Conservation (phyloP, 2,329 filamentous ascomycete species). For the Alternaria sp. region DNA sequence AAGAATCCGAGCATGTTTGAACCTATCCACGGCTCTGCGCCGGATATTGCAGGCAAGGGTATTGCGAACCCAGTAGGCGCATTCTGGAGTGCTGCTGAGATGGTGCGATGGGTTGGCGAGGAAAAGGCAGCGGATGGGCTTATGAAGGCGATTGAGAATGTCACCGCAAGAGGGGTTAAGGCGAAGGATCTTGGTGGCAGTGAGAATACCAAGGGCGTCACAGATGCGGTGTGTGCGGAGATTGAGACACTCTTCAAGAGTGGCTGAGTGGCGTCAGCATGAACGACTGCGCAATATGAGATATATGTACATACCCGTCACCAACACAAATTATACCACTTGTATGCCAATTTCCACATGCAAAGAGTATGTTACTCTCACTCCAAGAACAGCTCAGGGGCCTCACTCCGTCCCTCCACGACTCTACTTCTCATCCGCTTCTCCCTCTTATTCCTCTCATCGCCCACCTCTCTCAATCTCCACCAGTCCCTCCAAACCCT, state of each 20-base stretch:
- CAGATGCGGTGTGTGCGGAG: conserved; percentile 64
- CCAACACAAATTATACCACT: background rate
- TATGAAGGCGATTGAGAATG: conserved; percentile 68
- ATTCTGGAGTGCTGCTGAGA: conserved; percentile 75
- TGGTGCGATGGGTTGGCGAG: conserved; percentile 71
- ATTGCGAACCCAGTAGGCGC: conserved; percentile 71
- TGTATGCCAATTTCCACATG: background rate
- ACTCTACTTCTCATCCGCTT: conserved; percentile 54
- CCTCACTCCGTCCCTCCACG: conserved; percentile 40
- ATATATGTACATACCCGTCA: conserved; percentile 16
- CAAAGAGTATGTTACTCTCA: conserved; percentile 9
- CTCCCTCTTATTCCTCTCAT: conserved; percentile 62
- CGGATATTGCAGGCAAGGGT: conserved; percentile 70
- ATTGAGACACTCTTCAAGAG: conserved; percentile 55
- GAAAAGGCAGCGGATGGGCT: conserved; percentile 64
- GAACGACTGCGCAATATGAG: background rate
- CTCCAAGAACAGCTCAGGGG: conserved; percentile 35
- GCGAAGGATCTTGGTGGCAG: conserved; percentile 69
- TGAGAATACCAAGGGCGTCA: conserved; percentile 65
- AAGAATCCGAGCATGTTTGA: conserved; percentile 68
- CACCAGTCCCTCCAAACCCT: conserved; percentile 68
- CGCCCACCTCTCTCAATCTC: conserved; percentile 60
- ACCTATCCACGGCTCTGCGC: conserved; percentile 70
- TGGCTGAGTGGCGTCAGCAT: conserved; percentile 13
- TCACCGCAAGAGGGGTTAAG: conserved; percentile 63